Evolutionary conservation across 352 stramenopile genomes (phyloP).

Genomic region (Pythium aquatile): DNA sequence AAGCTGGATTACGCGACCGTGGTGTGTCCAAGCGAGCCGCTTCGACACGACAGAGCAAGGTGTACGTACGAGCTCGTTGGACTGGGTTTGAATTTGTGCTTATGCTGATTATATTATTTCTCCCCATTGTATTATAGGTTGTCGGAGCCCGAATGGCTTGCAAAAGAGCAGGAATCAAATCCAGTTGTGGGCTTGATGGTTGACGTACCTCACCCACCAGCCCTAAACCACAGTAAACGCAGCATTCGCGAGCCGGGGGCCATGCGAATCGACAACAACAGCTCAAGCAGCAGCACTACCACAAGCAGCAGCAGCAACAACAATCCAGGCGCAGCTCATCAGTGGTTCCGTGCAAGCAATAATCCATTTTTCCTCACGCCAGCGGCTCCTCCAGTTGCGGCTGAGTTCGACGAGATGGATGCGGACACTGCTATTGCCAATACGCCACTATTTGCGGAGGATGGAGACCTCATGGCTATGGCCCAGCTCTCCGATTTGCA

Average conservation of each 20-base stretch:
- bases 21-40: neutral
- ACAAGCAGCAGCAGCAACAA: neutral
- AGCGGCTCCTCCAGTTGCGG: constrained; percentile 7
- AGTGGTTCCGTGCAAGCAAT: constrained; percentile 55
- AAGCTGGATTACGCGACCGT: neutral
- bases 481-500: constrained; percentile 59
- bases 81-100: neutral
- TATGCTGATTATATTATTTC: neutral
- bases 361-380: constrained; percentile 49
- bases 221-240: neutral
- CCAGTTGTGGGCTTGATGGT: neutral
- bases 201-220: neutral
- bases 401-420: constrained; percentile 59
- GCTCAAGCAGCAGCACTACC: neutral
- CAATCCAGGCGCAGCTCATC: constrained; percentile 19
- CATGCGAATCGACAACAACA: constrained; percentile 19
- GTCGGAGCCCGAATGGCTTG: neutral
- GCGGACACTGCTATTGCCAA: constrained; percentile 63
- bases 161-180: neutral
- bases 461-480: constrained; percentile 56
- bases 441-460: constrained; percentile 50
- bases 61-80: neutral
- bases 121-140: neutral
- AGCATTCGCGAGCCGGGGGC: neutral
- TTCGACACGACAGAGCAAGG: constrained; percentile 5